Conservation (phyloP, 106 monocot species). For the Acorus gramineus region DNA sequence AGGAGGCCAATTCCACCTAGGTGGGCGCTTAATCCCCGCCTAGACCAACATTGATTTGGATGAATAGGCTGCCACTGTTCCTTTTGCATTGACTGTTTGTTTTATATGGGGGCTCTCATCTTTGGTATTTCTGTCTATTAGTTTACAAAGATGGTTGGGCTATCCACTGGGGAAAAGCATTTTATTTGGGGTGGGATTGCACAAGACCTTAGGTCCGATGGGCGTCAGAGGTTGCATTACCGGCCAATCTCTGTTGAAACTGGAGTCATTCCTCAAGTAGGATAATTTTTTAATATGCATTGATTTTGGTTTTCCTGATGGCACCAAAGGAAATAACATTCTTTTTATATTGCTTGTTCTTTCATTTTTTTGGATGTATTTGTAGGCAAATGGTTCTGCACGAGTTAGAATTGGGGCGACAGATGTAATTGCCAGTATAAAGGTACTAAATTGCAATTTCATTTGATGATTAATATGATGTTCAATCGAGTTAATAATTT, state of each 20-base stretch:
- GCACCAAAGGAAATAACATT: not conserved
- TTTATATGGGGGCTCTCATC: too few relatives aligned
- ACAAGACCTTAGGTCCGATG: constrained; percentile 64
- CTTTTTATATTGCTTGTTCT: not conserved
- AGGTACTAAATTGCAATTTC: constrained; percentile 30
- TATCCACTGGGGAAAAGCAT: constrained; percentile 66
- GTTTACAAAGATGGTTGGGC: constrained; percentile 40
- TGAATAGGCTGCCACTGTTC: too few relatives aligned
- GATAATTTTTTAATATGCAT: too few relatives aligned
- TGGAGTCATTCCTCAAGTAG: constrained; percentile 91
- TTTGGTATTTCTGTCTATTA: too few relatives aligned
- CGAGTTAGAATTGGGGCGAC: constrained; percentile 80
- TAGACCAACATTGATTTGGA: too few relatives aligned
- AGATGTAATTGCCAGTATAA: constrained; percentile 79
- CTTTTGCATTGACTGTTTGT: too few relatives aligned
- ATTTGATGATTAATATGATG: not conserved
- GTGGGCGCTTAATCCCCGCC: too few relatives aligned
- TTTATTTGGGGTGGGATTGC: constrained; percentile 74
- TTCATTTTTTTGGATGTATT: constrained; percentile 2
- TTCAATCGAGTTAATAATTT: too few relatives aligned
- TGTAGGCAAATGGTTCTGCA: constrained; percentile 76
- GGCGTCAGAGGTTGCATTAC: constrained; percentile 48
- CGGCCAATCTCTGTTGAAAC: constrained; percentile 58
- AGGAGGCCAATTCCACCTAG: too few relatives aligned
- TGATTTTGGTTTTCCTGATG: too few relatives aligned